Base-by-base conservation (phyloP, 257 asterid species). In the Forsythia viridissima region DNA sequence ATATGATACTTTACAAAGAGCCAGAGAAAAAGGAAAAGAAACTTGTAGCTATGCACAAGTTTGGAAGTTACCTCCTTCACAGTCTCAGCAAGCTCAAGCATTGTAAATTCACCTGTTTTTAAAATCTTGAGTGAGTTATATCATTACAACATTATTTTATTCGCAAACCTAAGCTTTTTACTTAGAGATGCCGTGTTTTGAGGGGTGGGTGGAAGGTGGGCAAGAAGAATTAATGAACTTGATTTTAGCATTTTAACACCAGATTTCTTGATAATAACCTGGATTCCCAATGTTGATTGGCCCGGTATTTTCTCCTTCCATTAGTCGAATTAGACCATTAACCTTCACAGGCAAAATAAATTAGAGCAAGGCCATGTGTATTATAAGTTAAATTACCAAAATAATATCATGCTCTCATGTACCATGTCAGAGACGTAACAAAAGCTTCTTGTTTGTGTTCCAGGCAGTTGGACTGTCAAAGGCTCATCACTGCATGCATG, bases 211-310 rank as follows among this genome's bases (percentile, higher is more conserved):
- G 59, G 4, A 2, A 13, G 59, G 20, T 3, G 59, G n/a, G n/a
- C 3, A 40, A 77, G 42, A 41, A 30, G 10, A 36, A 20, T 21
- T 63, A 63, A 30, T 21, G 7, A 24, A 30, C 18, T 0, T 3
- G 70, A 63, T 63, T 8, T 8, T 10, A 63, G 70, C 70, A 18
- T 18, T 55, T 55, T 55, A 18, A 21, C n/a, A 63, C 6, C 16
- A 63, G 11, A 10, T 24, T 63, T 63, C 13, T 63, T 63, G 37
- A 63, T 24, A 30, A 63, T 21, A 61, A 88, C 93, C 93, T 82
- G 95, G 95, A 80, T 90, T 90, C 70, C 95, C 95, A 39, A 90
- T 82, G 87, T 90, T 90, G 76, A 90, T 90, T 76, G 93, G 96
- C 76, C 96, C 93, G 0, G 90, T 89, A 70, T 87, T 75, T 7